Evolutionary conservation across 768 basidiomycete genomes (phyloP).

Genomic region (Hortiboletus flavorubellus): DNA sequence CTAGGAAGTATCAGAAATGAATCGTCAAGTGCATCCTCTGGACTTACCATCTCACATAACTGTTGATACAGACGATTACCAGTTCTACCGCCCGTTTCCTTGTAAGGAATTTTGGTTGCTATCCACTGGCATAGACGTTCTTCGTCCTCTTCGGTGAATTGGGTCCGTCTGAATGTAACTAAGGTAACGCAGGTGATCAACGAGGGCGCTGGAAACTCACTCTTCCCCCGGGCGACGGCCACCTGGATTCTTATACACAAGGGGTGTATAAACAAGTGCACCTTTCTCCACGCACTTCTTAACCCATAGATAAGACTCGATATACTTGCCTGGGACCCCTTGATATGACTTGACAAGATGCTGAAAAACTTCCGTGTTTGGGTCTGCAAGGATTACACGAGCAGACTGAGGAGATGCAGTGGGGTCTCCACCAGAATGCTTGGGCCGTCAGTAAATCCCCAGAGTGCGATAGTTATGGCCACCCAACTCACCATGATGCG

Average conservation of each 20-base stretch:
- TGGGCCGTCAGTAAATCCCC: constrained; percentile 1
- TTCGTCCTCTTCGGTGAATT: constrained; percentile 77
- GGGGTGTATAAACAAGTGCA: constrained; percentile 61
- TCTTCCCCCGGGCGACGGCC: constrained; percentile 80
- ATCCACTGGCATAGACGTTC: constrained; percentile 74
- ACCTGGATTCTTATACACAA: constrained; percentile 82
- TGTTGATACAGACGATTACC: constrained; percentile 84
- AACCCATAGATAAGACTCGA: constrained; percentile 81
- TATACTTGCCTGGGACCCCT: constrained; percentile 65
- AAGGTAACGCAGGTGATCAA: not conserved
- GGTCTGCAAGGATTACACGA: constrained; percentile 75
- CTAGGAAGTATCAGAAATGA: constrained; percentile 34
- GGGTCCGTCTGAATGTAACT: constrained; percentile 54
- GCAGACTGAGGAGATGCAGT: constrained; percentile 67
- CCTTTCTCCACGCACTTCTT: constrained; percentile 78
- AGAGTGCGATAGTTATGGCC: constrained; percentile 1
- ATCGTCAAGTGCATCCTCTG: not conserved
- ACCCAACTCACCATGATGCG: constrained; percentile 59
- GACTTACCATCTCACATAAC: constrained; percentile 62
- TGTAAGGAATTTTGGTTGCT: constrained; percentile 78
- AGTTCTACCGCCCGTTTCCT: constrained; percentile 76
- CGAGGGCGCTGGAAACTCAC: constrained; percentile 37
- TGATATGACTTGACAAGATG: constrained; percentile 73
- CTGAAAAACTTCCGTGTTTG: constrained; percentile 71
- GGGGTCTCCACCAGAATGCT: constrained; percentile 84